Evolutionary conservation across 805 yeast species (phyloP).

Genomic region (Ogataea ganodermae): DNA sequence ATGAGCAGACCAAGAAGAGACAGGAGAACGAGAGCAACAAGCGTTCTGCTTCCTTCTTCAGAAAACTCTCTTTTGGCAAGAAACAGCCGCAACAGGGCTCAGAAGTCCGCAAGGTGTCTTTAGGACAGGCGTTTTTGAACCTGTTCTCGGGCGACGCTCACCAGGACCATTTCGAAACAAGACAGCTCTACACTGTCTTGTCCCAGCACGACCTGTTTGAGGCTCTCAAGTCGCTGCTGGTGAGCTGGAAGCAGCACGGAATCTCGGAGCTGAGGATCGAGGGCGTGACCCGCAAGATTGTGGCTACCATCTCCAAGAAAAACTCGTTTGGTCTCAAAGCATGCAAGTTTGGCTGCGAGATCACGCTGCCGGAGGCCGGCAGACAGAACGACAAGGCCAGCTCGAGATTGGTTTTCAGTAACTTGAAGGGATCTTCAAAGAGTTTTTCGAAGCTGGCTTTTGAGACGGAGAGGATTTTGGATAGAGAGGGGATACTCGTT

Average conservation of each 20-base stretch:
- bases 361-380: constrained; percentile 40
- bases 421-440: constrained; percentile 64
- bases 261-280: constrained; percentile 54
- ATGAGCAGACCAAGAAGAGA: constrained; percentile 16
- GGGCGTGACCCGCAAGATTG: constrained; percentile 45
- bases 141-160: constrained; percentile 37
- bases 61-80: constrained; percentile 54
- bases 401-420: constrained; percentile 59
- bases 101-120: constrained; percentile 24
- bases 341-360: constrained; percentile 60
- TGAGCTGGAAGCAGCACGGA: constrained; percentile 73
- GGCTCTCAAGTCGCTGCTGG: constrained; percentile 61
- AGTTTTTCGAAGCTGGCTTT: constrained; percentile 59
- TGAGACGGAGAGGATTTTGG: constrained; percentile 66
- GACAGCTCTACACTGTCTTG: constrained; percentile 37
- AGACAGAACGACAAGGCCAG: constrained; percentile 22
- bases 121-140: constrained; percentile 39
- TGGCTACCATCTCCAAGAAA: constrained; percentile 62
- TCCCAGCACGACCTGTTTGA: constrained; percentile 59
- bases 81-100: constrained; percentile 31
- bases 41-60: constrained; percentile 36
- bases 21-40: constrained; percentile 18
- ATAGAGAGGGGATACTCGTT: constrained; percentile 61
- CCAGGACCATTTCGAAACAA: constrained; percentile 29
- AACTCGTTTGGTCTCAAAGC: constrained; percentile 65